Evolutionary conservation across 73 alveolate genomes (phyloP).

Genomic region (Tetrahymena borealis): DNA sequence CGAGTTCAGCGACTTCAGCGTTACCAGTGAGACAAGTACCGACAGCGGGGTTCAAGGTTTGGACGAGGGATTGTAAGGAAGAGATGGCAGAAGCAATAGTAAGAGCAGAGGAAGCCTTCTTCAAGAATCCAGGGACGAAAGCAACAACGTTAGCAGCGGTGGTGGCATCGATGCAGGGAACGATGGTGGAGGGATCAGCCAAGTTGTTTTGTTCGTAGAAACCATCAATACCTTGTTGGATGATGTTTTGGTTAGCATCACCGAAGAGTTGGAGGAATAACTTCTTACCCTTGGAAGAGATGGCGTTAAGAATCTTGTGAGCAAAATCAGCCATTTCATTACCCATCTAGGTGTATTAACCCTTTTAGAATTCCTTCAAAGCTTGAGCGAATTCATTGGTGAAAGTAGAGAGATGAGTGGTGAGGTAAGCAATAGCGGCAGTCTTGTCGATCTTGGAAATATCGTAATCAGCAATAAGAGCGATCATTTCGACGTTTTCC

Average conservation of each 20-base stretch:
- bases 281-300: no score
- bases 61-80: neutral
- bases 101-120: neutral
- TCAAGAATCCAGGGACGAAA: neutral
- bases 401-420: no score
- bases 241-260: neutral
- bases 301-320: no score
- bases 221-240: neutral
- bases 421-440: no score
- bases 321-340: no score
- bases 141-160: neutral
- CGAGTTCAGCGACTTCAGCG: neutral
- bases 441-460: no score
- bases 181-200: neutral
- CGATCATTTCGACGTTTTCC: no score
- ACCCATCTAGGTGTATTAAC: no score
- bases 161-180: neutral
- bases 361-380: no score
- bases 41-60: neutral
- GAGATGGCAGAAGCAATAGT: neutral
- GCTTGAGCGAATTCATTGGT: no score
- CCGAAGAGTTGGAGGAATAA: no score
- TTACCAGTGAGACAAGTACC: neutral
- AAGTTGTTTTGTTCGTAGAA: neutral
- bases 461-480: no score